phyloP scores from a whole-genome alignment of 768 basidiomycete genomes.

The Mycena chlorophos region DNA sequence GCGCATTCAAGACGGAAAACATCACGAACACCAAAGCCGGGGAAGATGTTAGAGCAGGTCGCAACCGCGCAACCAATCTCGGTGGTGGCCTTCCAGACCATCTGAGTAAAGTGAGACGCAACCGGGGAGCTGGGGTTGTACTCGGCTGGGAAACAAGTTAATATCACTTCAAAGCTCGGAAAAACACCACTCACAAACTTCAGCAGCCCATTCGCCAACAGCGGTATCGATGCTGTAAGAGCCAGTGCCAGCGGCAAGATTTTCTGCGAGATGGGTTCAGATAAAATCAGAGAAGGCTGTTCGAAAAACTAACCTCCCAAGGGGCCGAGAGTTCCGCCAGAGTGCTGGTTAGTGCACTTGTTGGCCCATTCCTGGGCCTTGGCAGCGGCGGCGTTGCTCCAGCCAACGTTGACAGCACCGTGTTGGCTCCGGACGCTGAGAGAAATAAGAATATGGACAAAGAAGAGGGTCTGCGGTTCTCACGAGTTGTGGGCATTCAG shows the following conservation, averaged over 20 bases:
- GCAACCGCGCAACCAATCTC: slow-evolving; percentile 65
- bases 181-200: slow-evolving; percentile 52
- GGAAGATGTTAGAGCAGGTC: slow-evolving; percentile 60
- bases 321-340: slow-evolving; percentile 61
- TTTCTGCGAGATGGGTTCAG: slow-evolving; percentile 46
- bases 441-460: too few species aligned
- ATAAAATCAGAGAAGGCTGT: background rate
- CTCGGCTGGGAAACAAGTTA: slow-evolving; percentile 38
- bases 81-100: slow-evolving; percentile 70
- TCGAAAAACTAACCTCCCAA: slow-evolving; percentile 52
- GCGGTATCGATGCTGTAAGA: slow-evolving; percentile 49
- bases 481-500: slow-evolving; percentile 63
- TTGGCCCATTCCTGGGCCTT: slow-evolving; percentile 73
- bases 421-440: slow-evolving; percentile 62
- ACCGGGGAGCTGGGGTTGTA: slow-evolving; percentile 59
- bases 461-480: too few species aligned
- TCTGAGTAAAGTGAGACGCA: slow-evolving; percentile 72
- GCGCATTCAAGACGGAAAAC: slow-evolving; percentile 23
- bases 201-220: slow-evolving; percentile 63
- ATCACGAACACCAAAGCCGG: slow-evolving; percentile 56
- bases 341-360: slow-evolving; percentile 68
- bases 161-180: background rate
- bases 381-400: slow-evolving; percentile 59
- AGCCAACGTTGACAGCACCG: slow-evolving; percentile 62
- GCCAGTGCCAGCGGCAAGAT: slow-evolving; percentile 74